Evolutionary conservation across 1,284 basidiomycete genomes (phyloP), one percentile per base, ranked within the genome.

Genomic region (Sporisorium exsertum): DNA sequence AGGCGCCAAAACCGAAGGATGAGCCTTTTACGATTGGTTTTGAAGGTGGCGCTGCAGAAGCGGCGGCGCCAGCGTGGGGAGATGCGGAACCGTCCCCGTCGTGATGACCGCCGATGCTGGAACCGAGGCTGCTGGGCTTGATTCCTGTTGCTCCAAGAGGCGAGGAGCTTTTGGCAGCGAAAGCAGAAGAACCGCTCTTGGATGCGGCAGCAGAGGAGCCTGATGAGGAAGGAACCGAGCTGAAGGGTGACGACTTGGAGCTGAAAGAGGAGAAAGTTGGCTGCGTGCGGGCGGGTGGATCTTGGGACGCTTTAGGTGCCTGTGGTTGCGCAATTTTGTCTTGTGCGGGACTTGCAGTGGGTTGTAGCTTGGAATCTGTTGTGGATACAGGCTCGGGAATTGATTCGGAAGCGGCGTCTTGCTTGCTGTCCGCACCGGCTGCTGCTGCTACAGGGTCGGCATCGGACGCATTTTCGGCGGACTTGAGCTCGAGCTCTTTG

Each of bases 1-100:
- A 82, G 15, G 80, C 77, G 24, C 80, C 79, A 32, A 82, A 82
- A 22, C 80, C 80, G 32, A 81, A 71, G 7, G 62, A 18, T 0
- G 62, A 60, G 15, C 73, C 68, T 32, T 68, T 76, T 20, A 63
- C 33, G 50, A 67, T 60, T 15, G 73, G 64, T 32, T 71, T 71
- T 1, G 64, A 53, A 5, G 46, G 16, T n/a, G 46, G 49, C 15
- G 64, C 32, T 0, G 58, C 29, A 29, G 57, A 32, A 10, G 9
- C 40, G 40, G 40, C 9, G 40, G 40, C 5, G 22, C 50, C 32
- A 5, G 53, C 29, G 26, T 45, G 49, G 6, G 69, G 56, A 33
- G 64, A 65, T 26, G 54, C 56, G 5, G 69, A 62, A 5, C 63
- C 64, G 18, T 65, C 58, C n/a, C 59, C 63, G 5, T 64, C 51